Base-by-base conservation (phyloP, 2,329 filamentous ascomycete species). In the Talaromyces sp. region DNA sequence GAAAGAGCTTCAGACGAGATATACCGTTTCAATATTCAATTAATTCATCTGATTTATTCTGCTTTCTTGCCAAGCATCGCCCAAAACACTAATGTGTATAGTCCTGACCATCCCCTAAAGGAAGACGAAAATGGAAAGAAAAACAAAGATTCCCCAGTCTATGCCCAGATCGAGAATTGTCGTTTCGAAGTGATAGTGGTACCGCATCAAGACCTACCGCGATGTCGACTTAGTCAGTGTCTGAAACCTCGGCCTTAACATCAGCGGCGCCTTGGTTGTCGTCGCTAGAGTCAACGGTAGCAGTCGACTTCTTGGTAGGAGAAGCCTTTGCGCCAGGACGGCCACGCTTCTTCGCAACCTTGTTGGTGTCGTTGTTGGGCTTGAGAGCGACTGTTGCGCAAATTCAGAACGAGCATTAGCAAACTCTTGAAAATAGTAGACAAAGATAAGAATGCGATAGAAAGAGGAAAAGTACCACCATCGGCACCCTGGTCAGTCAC, bases 341-440 rank as follows among this genome's bases (percentile, higher is more conserved):
- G 6, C 37, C 61, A 33, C 55, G 55, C n/a, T 58, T 58, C n/a
- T 62, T 62, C n/a, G n/a, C 25, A 5, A 62, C 44, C 21, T 62
- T 62, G 54, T 37, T 56, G 14, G n/a, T 9, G 35, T 40, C 25
- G n/a, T 18, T 44, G 16, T 54, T 62, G 1, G 55, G 35, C 18
- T 58, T 58, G 18, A 62, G 44, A 2, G 18, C n/a, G 23, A 52
- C 61, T 50, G 40, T 42, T 62, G 18, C 7, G 40, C 21, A 28
- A 14, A n/a, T 7, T 3, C 31, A n/a, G n/a, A 46, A 44, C 8
- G 44, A 8, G 14, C 23, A 18, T 54, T 54, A 54, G 50, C n/a
- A 8, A 35, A 7, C 18, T 3, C 23, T 11, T 6, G 8, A 14
- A 40, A 48, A 48, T 2, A 9, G 25, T 7, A 12, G 9, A n/a